phyloP scores from a whole-genome alignment of 768 basidiomycete genomes.

The Boletus sp. region DNA sequence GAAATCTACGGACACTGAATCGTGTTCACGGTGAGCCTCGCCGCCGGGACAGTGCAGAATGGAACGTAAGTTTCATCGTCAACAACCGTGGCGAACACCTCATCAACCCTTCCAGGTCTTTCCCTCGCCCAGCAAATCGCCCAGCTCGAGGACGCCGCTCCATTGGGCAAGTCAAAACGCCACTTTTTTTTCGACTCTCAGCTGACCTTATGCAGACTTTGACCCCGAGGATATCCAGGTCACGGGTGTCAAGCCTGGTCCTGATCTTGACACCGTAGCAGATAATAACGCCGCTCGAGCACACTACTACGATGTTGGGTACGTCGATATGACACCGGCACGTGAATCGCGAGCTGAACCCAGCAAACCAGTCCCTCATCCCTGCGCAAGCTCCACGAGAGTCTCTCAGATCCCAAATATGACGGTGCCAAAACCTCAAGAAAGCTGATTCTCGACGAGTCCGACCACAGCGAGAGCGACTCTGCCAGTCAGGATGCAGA shows the following conservation, averaged over 20 bases:
- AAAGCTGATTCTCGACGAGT: slow-evolving; percentile 46
- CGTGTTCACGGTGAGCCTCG: not conserved
- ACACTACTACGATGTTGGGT: slow-evolving; percentile 89
- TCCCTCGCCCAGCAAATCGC: slow-evolving; percentile 80
- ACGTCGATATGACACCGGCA: slow-evolving; percentile 24
- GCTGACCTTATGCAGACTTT: slow-evolving; percentile 45
- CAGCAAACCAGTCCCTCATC: slow-evolving; percentile 54
- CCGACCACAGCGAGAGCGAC: slow-evolving; percentile 14
- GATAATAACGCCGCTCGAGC: slow-evolving; percentile 47
- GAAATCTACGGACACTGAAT: not conserved
- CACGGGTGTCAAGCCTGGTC: slow-evolving; percentile 41
- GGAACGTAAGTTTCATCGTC: slow-evolving; percentile 26
- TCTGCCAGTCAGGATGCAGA: slow-evolving; percentile 13
- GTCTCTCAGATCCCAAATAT: slow-evolving; percentile 76
- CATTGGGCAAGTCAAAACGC: slow-evolving; percentile 50
- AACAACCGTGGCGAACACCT: not conserved
- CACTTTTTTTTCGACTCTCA: slow-evolving; percentile 1
- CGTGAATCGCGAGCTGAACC: slow-evolving; percentile 4
- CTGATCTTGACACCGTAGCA: slow-evolving; percentile 28
- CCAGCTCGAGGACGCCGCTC: slow-evolving; percentile 68
- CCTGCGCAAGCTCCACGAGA: slow-evolving; percentile 62
- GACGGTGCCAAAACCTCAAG: slow-evolving; percentile 64
- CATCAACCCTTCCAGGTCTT: slow-evolving; percentile 34
- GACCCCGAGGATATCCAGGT: slow-evolving; percentile 67
- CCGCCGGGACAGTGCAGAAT: slow-evolving; percentile 8